Percentiles rank a stretch among this genome's conserved stretches.
These are phyloP conservation scores for Boletus tomentosulus DNA, from an alignment of 768 basidiomycete genomes.

Conservation along the genomic window DNA sequence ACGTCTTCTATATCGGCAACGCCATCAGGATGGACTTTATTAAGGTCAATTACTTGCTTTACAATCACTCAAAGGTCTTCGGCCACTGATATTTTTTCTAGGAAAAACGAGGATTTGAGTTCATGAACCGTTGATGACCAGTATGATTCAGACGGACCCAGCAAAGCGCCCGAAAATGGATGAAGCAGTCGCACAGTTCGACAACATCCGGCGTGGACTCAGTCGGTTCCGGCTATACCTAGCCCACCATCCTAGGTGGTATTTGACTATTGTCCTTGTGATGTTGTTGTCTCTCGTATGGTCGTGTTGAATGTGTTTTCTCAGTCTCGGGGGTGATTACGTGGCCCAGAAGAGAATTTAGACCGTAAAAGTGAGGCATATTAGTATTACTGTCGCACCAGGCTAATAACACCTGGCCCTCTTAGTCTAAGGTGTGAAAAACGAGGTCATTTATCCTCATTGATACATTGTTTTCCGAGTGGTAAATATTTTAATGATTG, in stretches of 20 bases:
- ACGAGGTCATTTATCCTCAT: too few relatives aligned
- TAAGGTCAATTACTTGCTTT: slow-evolving; percentile 20
- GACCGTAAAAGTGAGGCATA: too few relatives aligned
- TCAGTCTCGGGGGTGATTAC: too few relatives aligned
- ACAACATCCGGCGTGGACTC: slow-evolving; percentile 2
- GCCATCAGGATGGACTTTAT: slow-evolving; percentile 32
- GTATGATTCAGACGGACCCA: slow-evolving; percentile 24
- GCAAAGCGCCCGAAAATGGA: slow-evolving; percentile 20
- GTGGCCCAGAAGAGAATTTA: too few relatives aligned
- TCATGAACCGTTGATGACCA: slow-evolving; percentile 18
- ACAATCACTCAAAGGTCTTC: background rate
- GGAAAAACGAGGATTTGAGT: slow-evolving; percentile 14
- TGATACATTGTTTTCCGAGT: too few relatives aligned
- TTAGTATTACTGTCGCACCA: too few relatives aligned
- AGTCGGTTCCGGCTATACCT: slow-evolving; percentile 13
- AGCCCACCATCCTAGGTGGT: background rate
- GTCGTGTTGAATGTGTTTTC: background rate
- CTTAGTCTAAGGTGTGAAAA: too few relatives aligned
- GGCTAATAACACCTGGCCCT: too few relatives aligned
- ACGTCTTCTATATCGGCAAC: too few relatives aligned
- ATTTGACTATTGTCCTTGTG: too few relatives aligned
- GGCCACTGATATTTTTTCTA: background rate
- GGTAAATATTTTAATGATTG: too few relatives aligned
- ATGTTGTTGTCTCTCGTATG: background rate
- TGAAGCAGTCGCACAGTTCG: slow-evolving; percentile 19